Evolutionary conservation across 202 grass and related monocot species (phyloP).

Genomic region (Digitaria exilis): DNA sequence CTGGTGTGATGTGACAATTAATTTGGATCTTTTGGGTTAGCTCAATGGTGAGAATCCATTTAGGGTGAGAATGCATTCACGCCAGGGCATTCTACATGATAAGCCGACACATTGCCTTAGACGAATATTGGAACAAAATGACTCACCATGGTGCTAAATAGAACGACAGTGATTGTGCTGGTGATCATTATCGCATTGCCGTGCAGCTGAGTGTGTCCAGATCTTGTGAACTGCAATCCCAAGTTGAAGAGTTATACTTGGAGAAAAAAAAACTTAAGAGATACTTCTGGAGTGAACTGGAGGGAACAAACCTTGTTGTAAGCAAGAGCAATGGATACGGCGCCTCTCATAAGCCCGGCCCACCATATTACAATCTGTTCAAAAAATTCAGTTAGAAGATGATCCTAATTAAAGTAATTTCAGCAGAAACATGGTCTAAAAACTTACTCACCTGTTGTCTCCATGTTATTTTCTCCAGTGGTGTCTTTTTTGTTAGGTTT

Average conservation of each 20-base stretch:
- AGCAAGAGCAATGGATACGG: conserved; percentile 96
- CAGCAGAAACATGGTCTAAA: background rate
- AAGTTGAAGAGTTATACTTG: conserved; percentile 36
- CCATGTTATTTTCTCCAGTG: conserved; percentile 72
- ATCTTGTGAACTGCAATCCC: conserved; percentile 83
- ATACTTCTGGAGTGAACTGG: background rate
- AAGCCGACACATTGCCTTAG: conserved; percentile 3
- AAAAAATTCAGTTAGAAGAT: conserved; percentile 34
- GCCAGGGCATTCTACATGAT: conserved; percentile 18
- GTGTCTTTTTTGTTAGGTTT: conserved; percentile 82
- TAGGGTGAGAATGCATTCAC: conserved; percentile 1
- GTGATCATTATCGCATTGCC: conserved; percentile 98
- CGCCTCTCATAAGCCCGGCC: conserved; percentile 98
- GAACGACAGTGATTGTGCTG: conserved; percentile 95
- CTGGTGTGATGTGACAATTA: conserved; percentile 6
- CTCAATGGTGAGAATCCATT: background rate
- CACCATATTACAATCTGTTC: conserved; percentile 93
- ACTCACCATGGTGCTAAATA: conserved; percentile 95
- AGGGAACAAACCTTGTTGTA: conserved; percentile 85
- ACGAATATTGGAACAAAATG: conserved; percentile 3
- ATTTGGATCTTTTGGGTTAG: conserved; percentile 9
- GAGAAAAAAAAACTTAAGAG: background rate
- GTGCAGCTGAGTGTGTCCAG: conserved; percentile 78
- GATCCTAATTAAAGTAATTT: background rate
- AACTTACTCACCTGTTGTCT: conserved; percentile 71